Base-by-base conservation (phyloP, 345 rosid genomes). In the Boechera stricta region DNA sequence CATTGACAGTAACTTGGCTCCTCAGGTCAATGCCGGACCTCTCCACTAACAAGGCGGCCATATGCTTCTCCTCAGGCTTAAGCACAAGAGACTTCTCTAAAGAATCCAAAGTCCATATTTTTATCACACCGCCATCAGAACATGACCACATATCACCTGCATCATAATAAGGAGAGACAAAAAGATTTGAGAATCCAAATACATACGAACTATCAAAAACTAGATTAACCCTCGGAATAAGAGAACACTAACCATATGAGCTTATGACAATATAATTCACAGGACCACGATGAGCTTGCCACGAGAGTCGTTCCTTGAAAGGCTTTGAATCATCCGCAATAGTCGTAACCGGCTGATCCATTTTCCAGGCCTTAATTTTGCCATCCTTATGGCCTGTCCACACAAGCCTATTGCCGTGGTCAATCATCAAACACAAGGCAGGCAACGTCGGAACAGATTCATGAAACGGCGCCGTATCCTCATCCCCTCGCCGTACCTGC, bases 381-480 rank as follows among this genome's bases (percentile, higher is more conserved):
- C 98, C 98, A 69, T 92, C 98, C 64, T 90, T 92, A 54, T 92
- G 98, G 11, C 98, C 96, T 15, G 89, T 87, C 96, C 96, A 92
- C 52, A 92, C 85, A 72, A 90, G 76, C 80, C 79, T 76, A 62
- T 81, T 89, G 44, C 87, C 94, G 4, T 65, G 48, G 71, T 92
- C 98, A 79, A 82, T 64, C 65, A 88, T 55, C 86, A 92, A 82
- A 63, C 97, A 92, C 76, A 83, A 60, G 18, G 94, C 81, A 11
- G 98, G 91, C 2, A 94, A 80, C 5, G 86, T 87, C 7, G 68
- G 72, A 38, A 54, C 86, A 0, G 94, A 90, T 80, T 90, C 96
- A 36, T 86, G 83, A 81, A 92, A 92, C 31, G 97, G 98, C 2
- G 94, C 87, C 0, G 98, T 91, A 69, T 90, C 93, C 82, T 89